Evolutionary conservation across 1,139 yeast species (phyloP).

Genomic region (Blastobotrys petasosporus): DNA sequence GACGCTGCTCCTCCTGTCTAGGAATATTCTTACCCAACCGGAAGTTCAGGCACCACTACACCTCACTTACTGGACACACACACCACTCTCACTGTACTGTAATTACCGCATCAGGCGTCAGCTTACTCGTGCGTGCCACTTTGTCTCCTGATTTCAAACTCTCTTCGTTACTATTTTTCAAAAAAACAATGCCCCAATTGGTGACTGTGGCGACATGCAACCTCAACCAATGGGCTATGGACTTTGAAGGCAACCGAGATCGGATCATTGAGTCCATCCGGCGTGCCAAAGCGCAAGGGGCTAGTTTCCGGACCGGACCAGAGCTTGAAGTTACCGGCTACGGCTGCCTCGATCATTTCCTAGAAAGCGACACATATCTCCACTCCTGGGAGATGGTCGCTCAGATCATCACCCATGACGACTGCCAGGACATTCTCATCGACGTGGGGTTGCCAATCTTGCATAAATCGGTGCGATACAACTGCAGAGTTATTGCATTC

Average conservation of each 20-base stretch:
- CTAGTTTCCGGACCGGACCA: conserved; percentile 89
- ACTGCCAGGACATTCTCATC: conserved; percentile 67
- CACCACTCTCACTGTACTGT: no score
- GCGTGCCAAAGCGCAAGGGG: conserved; percentile 69
- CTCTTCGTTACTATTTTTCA: no score
- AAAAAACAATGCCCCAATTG: conserved; percentile 42
- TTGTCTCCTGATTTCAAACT: no score
- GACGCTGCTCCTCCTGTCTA: no score
- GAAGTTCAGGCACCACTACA: no score
- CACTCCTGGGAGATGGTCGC: conserved; percentile 95
- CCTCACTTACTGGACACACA: no score
- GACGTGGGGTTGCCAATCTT: conserved; percentile 94
- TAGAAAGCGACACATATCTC: conserved; percentile 79
- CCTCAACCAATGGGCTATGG: conserved; percentile 97
- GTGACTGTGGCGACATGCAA: conserved; percentile 56
- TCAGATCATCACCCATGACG: conserved; percentile 58
- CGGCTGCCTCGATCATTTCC: conserved; percentile 92
- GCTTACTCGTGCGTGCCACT: no score
- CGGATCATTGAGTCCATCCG: conserved; percentile 76
- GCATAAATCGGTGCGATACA: conserved; percentile 82
- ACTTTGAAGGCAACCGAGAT: conserved; percentile 94
- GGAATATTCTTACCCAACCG: no score
- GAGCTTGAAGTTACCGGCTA: conserved; percentile 87
- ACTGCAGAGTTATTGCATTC: conserved; percentile 79
- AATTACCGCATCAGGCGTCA: no score